Base-by-base conservation (phyloP, 2,329 filamentous ascomycete species). In the Colletotrichum camelliae region DNA sequence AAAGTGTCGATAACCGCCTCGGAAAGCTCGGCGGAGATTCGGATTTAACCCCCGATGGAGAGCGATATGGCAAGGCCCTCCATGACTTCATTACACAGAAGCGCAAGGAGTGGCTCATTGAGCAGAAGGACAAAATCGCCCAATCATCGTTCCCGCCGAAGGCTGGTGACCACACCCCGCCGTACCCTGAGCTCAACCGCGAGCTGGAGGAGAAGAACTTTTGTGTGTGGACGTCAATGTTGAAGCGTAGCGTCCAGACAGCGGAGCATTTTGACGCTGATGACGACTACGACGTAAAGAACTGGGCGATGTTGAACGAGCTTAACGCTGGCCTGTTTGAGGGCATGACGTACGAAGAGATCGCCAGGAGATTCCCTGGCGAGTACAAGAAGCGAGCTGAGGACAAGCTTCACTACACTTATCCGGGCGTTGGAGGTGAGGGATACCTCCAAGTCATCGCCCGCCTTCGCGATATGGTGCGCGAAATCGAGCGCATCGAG, bases 151-250 rank as follows among this genome's bases (percentile, higher is more conserved):
- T 98, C 84, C 96, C 97, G n/a, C 96, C 97, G 1, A 91, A 93
- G 57, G 94, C 96, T 1, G 97, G 97, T 72, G 96, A 98, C 84
- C 94, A 94, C 78, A 98, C 97, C 1, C 97, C 97, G 6, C 97
- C 97, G 0, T 98, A 99, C 81, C 97, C 97, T 0, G 95, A 98
- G 82, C 93, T 93, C 79, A 90, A 92, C 77, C 89, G 89, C 66
- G 93, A 93, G 65, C 87, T 93, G 35, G 91, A 94, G 35, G 91
- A 94, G 81, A 98, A 98, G 87, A 95, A 95, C 82, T 98, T 98
- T 83, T 99, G 97, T 84, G 95, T 99, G 18, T 99, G 97, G 97
- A 98, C 96, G 1, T 98, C 95, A 4, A 98, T 98, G 96, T 91
- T 99, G 77, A 94, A 94, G 82, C 94, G 97, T 78, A 96, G 95